Evolutionary conservation across 495 filamentous ascomycete species (phyloP).

Genomic region (Neurospora africana): DNA sequence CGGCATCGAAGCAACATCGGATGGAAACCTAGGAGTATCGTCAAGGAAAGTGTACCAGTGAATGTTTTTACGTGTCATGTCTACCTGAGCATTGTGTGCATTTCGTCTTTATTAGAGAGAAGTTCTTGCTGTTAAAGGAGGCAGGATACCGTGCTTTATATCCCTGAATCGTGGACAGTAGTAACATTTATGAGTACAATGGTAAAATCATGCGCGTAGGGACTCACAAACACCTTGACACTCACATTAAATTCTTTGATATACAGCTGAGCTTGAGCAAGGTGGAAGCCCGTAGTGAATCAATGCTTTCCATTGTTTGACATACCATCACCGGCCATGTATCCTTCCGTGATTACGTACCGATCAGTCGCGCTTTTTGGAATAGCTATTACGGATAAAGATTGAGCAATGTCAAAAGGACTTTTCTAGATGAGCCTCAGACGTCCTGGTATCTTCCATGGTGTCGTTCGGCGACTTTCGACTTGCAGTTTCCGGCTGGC

Average conservation of each 20-base stretch:
- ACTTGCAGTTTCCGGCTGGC: not conserved
- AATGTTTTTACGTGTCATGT: not conserved
- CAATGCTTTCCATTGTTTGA: not conserved
- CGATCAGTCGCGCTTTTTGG: not conserved
- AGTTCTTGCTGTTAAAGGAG: accelerated
- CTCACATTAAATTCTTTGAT: not conserved
- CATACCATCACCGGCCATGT: not conserved
- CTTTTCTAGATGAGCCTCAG: not conserved
- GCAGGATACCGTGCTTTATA: not conserved
- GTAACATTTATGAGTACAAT: not conserved
- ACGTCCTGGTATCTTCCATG: not conserved
- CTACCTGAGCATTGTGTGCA: not conserved
- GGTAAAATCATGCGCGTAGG: not conserved
- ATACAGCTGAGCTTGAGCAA: not conserved
- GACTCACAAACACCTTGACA: not conserved
- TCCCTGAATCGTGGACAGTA: not conserved
- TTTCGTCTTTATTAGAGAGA: not conserved
- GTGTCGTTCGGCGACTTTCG: not conserved
- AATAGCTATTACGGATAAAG: not conserved
- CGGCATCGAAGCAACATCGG: not conserved
- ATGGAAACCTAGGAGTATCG: not conserved
- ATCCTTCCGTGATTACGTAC: not conserved
- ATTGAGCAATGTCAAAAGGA: not conserved
- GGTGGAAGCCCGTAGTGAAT: not conserved
- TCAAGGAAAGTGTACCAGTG: accelerated